Conservation (phyloP, 306 rosid species). For the Rubus parviflorus region DNA sequence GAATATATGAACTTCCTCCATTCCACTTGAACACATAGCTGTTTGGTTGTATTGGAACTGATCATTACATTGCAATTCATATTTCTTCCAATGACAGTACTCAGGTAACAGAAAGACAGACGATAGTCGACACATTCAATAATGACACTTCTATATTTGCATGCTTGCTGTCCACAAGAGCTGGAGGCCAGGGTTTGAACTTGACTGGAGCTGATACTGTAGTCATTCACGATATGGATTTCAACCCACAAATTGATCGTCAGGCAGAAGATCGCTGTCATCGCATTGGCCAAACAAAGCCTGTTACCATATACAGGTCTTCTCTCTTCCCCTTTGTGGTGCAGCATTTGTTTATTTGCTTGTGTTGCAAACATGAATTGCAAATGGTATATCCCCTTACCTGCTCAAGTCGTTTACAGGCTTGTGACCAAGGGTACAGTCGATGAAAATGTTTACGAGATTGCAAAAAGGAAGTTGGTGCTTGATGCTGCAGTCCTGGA, state of each 20-base stretch:
- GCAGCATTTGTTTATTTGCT: not conserved
- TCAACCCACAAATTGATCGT: constrained; percentile 92
- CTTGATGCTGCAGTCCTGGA: constrained; percentile 96
- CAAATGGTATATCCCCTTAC: not conserved
- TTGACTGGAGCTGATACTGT: constrained; percentile 90
- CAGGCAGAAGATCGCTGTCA: constrained; percentile 99
- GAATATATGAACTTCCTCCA: not conserved
- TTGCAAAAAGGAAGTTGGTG: constrained; percentile 86
- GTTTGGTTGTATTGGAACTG: not conserved
- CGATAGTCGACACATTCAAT: constrained; percentile 89
- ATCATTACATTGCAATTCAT: not conserved
- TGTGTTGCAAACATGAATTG: not conserved
- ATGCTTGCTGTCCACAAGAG: constrained; percentile 94
- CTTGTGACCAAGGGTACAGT: constrained; percentile 84
- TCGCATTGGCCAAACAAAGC: constrained; percentile 88
- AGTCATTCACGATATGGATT: constrained; percentile 97
- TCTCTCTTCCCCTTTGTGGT: not conserved
- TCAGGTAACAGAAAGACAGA: constrained; percentile 90
- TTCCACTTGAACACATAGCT: not conserved
- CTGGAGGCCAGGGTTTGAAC: constrained; percentile 98
- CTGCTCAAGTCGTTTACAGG: constrained; percentile 44
- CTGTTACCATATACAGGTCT: constrained; percentile 78
- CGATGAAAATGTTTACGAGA: constrained; percentile 95
- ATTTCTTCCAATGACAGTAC: constrained; percentile 58
- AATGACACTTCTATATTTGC: constrained; percentile 84